Evolutionary conservation across 2,329 filamentous ascomycete species (phyloP).

Genomic region (Botryotinia calthae): DNA sequence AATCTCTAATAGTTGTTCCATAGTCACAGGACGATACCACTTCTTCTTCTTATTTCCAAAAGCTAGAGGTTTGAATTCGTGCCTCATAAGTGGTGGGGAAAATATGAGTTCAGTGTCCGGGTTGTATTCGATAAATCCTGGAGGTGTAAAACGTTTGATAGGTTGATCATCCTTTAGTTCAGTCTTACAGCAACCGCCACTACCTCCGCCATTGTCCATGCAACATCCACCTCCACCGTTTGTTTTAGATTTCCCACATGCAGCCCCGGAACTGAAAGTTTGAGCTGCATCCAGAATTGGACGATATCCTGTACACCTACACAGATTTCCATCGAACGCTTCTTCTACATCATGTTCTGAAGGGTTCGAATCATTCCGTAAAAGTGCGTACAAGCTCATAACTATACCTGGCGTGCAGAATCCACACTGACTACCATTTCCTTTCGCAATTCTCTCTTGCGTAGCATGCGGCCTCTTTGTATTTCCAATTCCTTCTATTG

Average conservation of each 20-base stretch:
- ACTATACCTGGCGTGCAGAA: slow-evolving; percentile 98
- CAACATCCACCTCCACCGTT: slow-evolving; percentile 63
- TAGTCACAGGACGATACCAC: slow-evolving; percentile 87
- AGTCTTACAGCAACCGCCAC: slow-evolving; percentile 67
- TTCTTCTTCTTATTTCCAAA: slow-evolving; percentile 94
- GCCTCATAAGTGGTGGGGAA: slow-evolving; percentile 77
- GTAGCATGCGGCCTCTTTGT: slow-evolving; percentile 82
- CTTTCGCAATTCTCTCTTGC: slow-evolving; percentile 86
- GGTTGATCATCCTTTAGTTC: slow-evolving; percentile 49
- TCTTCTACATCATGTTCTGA: slow-evolving; percentile 85
- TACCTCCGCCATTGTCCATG: slow-evolving; percentile 59
- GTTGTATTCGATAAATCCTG: slow-evolving; percentile 91
- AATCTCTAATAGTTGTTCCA: slow-evolving; percentile 87
- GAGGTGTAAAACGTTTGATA: slow-evolving; percentile 73
- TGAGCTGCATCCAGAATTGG: slow-evolving; percentile 93
- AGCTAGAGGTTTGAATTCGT: slow-evolving; percentile 75
- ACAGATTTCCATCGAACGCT: slow-evolving; percentile 94
- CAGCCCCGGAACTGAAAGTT: slow-evolving; percentile 63
- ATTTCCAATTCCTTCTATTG: slow-evolving; percentile 91
- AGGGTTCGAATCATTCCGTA: slow-evolving; percentile 78
- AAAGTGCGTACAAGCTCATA: slow-evolving; percentile 91
- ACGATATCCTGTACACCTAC: slow-evolving; percentile 89
- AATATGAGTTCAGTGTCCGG: slow-evolving; percentile 95
- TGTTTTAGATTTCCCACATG: slow-evolving; percentile 50
- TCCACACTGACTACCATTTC: slow-evolving; percentile 85